Conservation (phyloP, 2,329 filamentous ascomycete species). For the Zymoseptoria pseudotritici region DNA sequence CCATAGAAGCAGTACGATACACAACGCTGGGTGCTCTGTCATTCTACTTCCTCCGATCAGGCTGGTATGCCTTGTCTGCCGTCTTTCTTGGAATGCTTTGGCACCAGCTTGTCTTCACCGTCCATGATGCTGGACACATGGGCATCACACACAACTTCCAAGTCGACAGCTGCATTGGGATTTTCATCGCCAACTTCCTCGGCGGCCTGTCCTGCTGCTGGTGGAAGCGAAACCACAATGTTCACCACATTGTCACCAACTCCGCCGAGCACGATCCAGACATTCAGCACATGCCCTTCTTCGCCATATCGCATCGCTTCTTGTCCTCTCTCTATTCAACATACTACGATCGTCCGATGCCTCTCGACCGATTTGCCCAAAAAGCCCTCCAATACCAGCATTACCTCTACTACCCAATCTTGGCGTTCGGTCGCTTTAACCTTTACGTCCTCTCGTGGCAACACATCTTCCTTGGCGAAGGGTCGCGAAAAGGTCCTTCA, state of each 20-base stretch:
- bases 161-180: conserved; percentile 75
- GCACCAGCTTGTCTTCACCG: conserved; percentile 91
- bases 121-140: conserved; percentile 95
- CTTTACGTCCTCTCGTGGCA: conserved; percentile 61
- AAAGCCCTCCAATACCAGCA: conserved; percentile 54
- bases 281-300: conserved; percentile 68
- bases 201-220: conserved; percentile 87
- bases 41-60: conserved; percentile 40
- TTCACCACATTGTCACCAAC: conserved; percentile 95
- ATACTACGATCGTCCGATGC: conserved; percentile 59
- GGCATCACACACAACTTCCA: conserved; percentile 90
- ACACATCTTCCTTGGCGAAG: conserved; percentile 52
- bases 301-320: conserved; percentile 59
- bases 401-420: conserved; percentile 60
- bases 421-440: conserved; percentile 64
- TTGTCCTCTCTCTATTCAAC: conserved; percentile 56
- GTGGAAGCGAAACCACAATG: conserved; percentile 97
- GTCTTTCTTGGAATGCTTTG: conserved; percentile 74
- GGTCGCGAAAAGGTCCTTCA: conserved; percentile 52
- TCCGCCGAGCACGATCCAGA: conserved; percentile 92
- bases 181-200: conserved; percentile 80
- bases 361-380: conserved; percentile 55
- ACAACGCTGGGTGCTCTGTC: conserved; percentile 56
- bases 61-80: conserved; percentile 53
- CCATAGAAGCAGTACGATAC: conserved; percentile 67